A percentile compares a stretch with the other conserved stretches of the same genome.
Evolutionary conservation across 768 basidiomycete genomes (phyloP).

Genomic region (Pleurotus eryngii): DNA sequence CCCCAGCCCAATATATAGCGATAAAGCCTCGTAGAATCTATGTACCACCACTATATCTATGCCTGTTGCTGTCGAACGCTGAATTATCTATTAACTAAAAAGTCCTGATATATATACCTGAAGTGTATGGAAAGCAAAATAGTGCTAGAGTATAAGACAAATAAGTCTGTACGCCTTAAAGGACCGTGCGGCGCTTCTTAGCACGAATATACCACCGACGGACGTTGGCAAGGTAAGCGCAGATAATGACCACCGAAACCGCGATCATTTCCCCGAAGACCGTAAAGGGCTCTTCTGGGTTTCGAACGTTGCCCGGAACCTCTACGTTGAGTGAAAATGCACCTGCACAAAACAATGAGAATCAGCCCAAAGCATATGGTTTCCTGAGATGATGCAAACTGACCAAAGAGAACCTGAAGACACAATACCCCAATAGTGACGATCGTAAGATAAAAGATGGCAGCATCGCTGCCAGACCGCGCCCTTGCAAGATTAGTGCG

Average conservation of each 20-base stretch:
- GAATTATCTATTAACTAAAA: not conserved
- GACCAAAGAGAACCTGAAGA: conserved; percentile 58
- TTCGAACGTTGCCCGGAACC: conserved; percentile 52
- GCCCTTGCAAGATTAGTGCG: conserved; percentile 56
- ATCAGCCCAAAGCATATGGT: conserved; percentile 1
- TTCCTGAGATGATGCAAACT: conserved; percentile 15
- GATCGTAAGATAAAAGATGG: conserved; percentile 62
- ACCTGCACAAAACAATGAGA: conserved; percentile 38
- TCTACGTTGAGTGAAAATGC: conserved; percentile 63
- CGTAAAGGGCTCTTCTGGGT: conserved; percentile 35
- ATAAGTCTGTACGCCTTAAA: conserved; percentile 9
- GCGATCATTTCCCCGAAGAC: conserved; percentile 57
- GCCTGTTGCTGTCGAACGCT: not conserved
- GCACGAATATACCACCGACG: conserved; percentile 64
- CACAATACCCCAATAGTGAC: conserved; percentile 67
- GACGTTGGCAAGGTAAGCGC: conserved; percentile 42
- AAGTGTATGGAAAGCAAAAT: not conserved
- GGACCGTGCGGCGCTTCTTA: conserved; percentile 31
- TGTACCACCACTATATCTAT: not conserved
- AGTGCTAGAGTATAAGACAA: no score
- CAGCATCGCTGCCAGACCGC: conserved; percentile 61
- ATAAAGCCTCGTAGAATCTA: not conserved
- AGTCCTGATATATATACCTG: not conserved
- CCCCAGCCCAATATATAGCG: conserved; percentile 18
- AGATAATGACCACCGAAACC: conserved; percentile 40